Evolutionary conservation across 192 early-diverging fungal genomes (phyloP), one percentile per base, ranked within the genome.

Genomic region (Phlyctochytrium planicorne): DNA sequence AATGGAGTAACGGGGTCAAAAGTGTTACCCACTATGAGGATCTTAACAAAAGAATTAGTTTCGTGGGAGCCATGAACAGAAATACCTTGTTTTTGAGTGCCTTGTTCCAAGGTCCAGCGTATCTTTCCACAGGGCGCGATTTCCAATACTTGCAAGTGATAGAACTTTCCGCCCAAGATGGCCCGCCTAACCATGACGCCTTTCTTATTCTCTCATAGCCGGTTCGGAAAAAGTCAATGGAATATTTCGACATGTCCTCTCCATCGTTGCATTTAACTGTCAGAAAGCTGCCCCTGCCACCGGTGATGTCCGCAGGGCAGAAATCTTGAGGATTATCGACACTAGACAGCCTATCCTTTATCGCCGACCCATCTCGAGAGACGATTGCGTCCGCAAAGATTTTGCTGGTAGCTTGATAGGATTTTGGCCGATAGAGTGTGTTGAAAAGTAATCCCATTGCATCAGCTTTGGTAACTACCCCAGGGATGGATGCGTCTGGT

Each of bases 1-100:
- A 77, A 60, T 0, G 80, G 80, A n/a, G 80, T 79, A 30, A 79
- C 78, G 33, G 80, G 80, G 59, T 82, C 78, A 27, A 63, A 73
- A 0, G 73, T 78, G 53, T 69, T 76, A 31, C 78, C 75, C 36
- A 82, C 57, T 10, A 82, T 4, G 23, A 82, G 62, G 16, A 80
- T 62, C 61, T 61, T 29, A 52, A 65, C 23, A 53, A 24, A 65
- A 12, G 17, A 52, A 53, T 4, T 4, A 65, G 33, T 25, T 23
- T 3, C 3, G 47, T 57, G 55, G n/a, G n/a, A 23, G 17, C 53
- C 23, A 23, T 57, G 25, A 57, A 16, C 0, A 34, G 40, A 10
- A 73, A 33, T 0, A 80, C 70, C 61, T 61, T 65, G 47, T 72
- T 75, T 14, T 67, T 75, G 0, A 67, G 56, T 6, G 20, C 74